These are phyloP conservation scores for Rhodamnia argentea DNA, from an alignment of 345 rosid genomes.

Conservation along the genomic window DNA sequence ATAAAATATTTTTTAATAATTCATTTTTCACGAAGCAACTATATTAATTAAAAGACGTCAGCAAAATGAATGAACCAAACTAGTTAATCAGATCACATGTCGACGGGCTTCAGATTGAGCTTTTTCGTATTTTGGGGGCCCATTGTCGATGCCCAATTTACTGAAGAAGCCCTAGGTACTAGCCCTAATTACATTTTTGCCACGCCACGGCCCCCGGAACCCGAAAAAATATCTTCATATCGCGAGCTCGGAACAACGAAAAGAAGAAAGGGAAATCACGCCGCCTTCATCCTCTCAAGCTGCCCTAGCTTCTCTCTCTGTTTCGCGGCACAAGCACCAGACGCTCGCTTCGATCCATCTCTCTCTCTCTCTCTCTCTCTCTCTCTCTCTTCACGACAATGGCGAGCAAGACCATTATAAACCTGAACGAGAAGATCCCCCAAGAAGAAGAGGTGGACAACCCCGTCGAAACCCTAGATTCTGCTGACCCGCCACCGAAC, in stretches of 20 bases:
- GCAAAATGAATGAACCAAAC: background rate
- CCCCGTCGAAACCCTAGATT: conserved; percentile 29
- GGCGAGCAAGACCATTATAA: conserved; percentile 28
- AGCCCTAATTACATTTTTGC: background rate
- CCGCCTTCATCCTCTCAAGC: background rate
- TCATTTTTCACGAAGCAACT: too few species aligned
- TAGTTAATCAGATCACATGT: background rate
- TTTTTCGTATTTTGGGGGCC: background rate
- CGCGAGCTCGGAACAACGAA: background rate
- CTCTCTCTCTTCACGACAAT: conserved; percentile 4
- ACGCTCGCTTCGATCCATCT: background rate
- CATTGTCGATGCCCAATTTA: background rate
- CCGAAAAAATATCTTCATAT: background rate
- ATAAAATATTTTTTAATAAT: too few species aligned
- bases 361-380: background rate
- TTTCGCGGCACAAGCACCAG: background rate
- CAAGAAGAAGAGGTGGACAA: conserved; percentile 9
- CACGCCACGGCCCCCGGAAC: background rate
- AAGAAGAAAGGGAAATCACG: background rate
- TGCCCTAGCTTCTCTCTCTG: background rate
- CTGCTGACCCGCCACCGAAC: conserved; percentile 5
- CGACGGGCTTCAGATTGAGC: background rate
- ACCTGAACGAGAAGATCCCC: conserved; percentile 9
- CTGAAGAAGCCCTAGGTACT: background rate
- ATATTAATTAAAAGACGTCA: background rate